Evolutionary conservation across 106 monocot genomes (phyloP), one percentile per base, ranked within the genome.

Genomic region (Chionographis japonica): DNA sequence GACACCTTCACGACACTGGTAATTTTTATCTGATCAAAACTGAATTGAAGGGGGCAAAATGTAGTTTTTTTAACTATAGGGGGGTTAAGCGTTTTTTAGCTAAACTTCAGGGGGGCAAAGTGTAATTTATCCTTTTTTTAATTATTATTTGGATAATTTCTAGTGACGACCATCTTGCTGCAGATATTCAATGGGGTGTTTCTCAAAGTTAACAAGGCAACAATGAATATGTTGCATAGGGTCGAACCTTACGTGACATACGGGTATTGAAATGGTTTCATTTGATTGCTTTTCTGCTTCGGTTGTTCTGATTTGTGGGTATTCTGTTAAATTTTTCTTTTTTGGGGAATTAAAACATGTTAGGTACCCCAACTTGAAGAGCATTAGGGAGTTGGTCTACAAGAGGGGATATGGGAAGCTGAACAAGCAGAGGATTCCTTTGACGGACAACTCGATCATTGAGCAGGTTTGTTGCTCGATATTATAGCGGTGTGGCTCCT

Each of bases 121-220:
- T 6, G 27, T 27, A 27, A 13, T 42, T 57, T 6, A 16, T 2
- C 13, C 15, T 15, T 17, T 36, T 37, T 16, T 39, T 58, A 43
- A 57, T 4, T 40, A 17, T 12, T 36, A 12, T 61, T 4, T 61
- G 27, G 27, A 27, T 0, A 27, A 27, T 27, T 0, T 39, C 3
- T 51, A 37, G 36, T 37, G 10, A 35, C 8, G 50, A 6, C 62
- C 2, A 0, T 42, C 41, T 65, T 18, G 8, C 8, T 79, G 54
- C 50, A 86, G 81, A 86, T 86, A 37, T 86, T 86, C 40, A 86
- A 86, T 79, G 81, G 86, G 2, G 86, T 86, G 8, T 86, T 86
- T 19, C 64, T 86, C 13, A 86, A 82, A 70, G 85, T 86, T 58
- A 86, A 86, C 81, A 86, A 86, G 68, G 85, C 85, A 6, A 81